phyloP scores from a whole-genome alignment of 2,329 filamentous ascomycete genomes.

The Corniculantispora saksenae region DNA sequence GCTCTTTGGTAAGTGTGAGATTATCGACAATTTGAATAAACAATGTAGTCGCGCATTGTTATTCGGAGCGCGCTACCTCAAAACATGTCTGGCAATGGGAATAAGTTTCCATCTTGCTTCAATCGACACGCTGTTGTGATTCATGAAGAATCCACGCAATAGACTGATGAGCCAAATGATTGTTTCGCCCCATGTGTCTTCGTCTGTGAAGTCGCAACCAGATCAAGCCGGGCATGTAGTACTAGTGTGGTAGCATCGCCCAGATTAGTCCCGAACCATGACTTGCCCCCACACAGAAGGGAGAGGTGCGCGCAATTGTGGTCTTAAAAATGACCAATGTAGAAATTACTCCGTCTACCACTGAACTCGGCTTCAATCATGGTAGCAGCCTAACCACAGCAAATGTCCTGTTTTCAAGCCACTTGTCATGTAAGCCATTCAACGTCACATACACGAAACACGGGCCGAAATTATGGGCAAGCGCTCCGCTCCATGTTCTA shows the following conservation, averaged over 20 bases:
- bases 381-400: slow-evolving; percentile 1
- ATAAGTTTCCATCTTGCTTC: no score
- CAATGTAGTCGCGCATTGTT: no score
- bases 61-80: no score
- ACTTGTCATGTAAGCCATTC: not conserved
- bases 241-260: slow-evolving; percentile 8
- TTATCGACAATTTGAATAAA: no score
- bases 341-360: not conserved
- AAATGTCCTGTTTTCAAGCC: not conserved
- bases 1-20: no score
- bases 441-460: slow-evolving; percentile 12
- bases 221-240: not conserved
- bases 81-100: no score
- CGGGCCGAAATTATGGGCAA: not conserved
- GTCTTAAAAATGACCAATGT: not conserved
- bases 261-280: not conserved
- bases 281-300: not conserved
- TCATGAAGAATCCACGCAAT: no score
- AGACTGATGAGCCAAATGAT: not conserved
- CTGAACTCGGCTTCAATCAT: not conserved
- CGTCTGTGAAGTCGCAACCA: no score
- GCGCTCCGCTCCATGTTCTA: not conserved
- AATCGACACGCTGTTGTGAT: no score
- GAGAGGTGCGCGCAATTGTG: not conserved
- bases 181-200: not conserved